Evolutionary conservation across 768 basidiomycete species (phyloP).

Genomic region (Hydnomerulius pinastri): DNA sequence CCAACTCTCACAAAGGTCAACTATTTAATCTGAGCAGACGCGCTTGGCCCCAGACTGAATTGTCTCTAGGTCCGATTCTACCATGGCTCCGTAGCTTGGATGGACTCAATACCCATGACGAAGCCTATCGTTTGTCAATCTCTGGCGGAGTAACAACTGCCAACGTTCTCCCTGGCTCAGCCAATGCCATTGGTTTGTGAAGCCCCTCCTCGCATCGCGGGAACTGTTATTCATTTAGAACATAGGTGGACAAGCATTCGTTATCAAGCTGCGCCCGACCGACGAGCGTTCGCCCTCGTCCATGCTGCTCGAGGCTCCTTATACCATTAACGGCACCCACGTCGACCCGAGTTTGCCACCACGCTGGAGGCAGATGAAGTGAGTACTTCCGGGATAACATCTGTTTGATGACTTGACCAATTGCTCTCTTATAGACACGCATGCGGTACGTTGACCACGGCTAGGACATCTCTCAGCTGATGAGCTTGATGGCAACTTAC

Average conservation of each 20-base stretch:
- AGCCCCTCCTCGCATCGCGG: conserved; percentile 23
- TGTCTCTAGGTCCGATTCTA: conserved; percentile 48
- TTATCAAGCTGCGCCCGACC: conserved; percentile 83
- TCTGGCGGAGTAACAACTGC: conserved; percentile 89
- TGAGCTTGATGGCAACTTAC: not conserved
- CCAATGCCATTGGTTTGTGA: conserved; percentile 66
- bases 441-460: conserved; percentile 43
- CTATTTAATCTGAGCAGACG: not conserved
- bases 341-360: conserved; percentile 42
- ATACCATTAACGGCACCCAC: conserved; percentile 51
- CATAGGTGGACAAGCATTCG: conserved; percentile 83
- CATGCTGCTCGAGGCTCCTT: conserved; percentile 85
- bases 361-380: conserved; percentile 86
- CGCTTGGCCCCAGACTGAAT: not conserved
- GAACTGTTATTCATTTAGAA: conserved; percentile 8
- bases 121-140: conserved; percentile 68
- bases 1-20: conserved; percentile 59
- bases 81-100: conserved; percentile 86
- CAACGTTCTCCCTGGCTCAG: conserved; percentile 78
- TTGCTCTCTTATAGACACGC: conserved; percentile 47
- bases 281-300: conserved; percentile 72
- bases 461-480: not conserved
- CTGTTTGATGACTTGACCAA: conserved; percentile 6
- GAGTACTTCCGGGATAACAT: conserved; percentile 20
- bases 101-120: conserved; percentile 85